Base-by-base conservation (phyloP, 768 basidiomycete genomes). In the Rhodotorula graminis region DNA sequence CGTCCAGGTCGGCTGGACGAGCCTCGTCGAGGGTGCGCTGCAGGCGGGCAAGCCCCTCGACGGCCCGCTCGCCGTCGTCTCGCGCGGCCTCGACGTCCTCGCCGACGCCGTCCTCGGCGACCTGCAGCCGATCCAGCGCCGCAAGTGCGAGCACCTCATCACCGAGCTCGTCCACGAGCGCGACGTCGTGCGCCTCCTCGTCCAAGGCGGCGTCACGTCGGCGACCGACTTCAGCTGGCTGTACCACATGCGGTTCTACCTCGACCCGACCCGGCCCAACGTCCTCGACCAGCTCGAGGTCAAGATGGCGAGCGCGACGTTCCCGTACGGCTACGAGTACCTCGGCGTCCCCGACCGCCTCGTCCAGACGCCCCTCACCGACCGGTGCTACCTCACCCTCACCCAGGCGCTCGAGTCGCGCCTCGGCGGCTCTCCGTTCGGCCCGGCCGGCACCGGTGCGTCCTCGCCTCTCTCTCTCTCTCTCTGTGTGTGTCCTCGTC, bases 321-420 rank as follows among this genome's bases (percentile, higher is more conserved):
- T 98, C 86, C 89, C 90, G 11, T 98, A 99, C 78, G 96, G 96
- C 27, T 99, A 92, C 92, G 96, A 99, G 81, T 99, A 99, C 80
- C 86, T 99, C 31, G 96, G 96, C 67, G 93, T 98, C 31, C 89
- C 93, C 1, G 96, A 99, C 81, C 88, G 93, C 73, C 87, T 99
- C 53, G 96, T 99, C 31, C 96, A 99, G 81, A 99, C 96, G 4
- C 96, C 96, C 0, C 85, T 99, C 67, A 99, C 96, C 27, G 96
- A 99, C 81, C 87, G 92, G 66, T 95, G 95, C 65, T 99, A 98
- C 82, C 86, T 98, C 63, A 98, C 96, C 0, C 82, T 99, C 63
- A 97, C 95, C 0, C 96, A 98, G 80, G 96, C 96, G 10, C 84
- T 99, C 69, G 89, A 94, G 79, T 91, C 88, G 75, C 93, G 98